Percentiles rank a stretch among this genome's conserved stretches.
These are phyloP conservation scores for Hippophae tibetana DNA, from an alignment of 306 rosid species.

Conservation along the genomic window DNA sequence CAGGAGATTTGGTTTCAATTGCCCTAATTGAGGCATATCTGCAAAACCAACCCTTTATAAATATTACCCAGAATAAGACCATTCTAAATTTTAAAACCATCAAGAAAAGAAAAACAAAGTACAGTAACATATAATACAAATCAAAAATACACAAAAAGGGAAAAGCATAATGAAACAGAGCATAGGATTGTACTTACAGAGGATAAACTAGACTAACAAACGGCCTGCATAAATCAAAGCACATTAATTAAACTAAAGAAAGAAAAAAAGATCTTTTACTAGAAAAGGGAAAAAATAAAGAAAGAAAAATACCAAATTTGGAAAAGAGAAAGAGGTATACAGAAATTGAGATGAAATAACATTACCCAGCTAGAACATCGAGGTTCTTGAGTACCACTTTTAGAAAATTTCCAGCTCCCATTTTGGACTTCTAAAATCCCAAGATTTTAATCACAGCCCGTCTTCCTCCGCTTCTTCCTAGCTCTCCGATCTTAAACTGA, in stretches of 20 bases:
- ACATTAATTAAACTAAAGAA: conserved; percentile 15
- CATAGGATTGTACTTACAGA: conserved; percentile 49
- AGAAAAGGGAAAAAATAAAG: neutral
- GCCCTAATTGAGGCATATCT: conserved; percentile 92
- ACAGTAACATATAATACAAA: neutral
- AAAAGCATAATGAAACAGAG: conserved; percentile 3
- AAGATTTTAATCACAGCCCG: too few species aligned
- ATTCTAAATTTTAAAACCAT: too few species aligned
- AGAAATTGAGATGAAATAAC: neutral
- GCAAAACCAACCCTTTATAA: conserved; percentile 16
- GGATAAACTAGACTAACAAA: conserved; percentile 91
- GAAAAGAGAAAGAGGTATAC: neutral
- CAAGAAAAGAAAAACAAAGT: neutral
- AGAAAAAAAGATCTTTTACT: neutral
- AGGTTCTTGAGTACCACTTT: conserved; percentile 66
- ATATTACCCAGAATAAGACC: conserved; percentile 3
- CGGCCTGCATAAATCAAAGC: conserved; percentile 59
- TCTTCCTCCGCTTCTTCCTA: too few species aligned
- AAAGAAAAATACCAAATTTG: neutral
- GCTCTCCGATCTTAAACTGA: too few species aligned
- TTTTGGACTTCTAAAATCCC: conserved; percentile 8
- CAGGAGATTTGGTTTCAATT: conserved; percentile 71
- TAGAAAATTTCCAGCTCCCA: conserved; percentile 78
- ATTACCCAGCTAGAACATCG: conserved; percentile 92
- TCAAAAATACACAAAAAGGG: neutral